These are phyloP conservation scores for Marasmius tenuissimus DNA, from an alignment of 1,284 basidiomycete genomes.

Conservation along the genomic window DNA sequence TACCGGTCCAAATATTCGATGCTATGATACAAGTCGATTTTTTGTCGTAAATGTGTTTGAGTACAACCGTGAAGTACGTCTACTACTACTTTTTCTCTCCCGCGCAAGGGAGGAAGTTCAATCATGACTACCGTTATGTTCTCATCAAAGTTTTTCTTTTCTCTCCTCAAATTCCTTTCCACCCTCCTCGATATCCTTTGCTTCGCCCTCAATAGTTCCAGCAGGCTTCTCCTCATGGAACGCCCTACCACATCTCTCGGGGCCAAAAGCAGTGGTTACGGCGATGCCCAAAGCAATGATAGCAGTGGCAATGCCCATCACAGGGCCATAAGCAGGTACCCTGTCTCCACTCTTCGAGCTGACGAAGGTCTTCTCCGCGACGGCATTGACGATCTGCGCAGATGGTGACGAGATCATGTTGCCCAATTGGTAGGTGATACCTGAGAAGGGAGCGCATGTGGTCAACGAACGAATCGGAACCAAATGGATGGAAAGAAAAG, in stretches of 20 bases:
- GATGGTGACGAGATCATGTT: conserved; percentile 25
- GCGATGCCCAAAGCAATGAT: conserved; percentile 5
- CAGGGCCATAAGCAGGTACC: conserved; percentile 3
- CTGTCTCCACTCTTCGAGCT: background rate
- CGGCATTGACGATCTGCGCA: conserved; percentile 7
- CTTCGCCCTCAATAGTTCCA: background rate
- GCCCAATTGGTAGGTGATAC: conserved; percentile 37
- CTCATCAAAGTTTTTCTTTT: no score
- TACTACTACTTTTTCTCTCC: no score
- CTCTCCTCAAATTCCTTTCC: background rate
- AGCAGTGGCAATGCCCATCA: conserved; percentile 5
- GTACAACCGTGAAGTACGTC: no score
- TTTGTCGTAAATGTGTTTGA: no score
- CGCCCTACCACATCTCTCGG: conserved; percentile 3
- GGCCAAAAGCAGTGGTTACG: conserved; percentile 3
- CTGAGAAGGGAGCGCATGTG: background rate
- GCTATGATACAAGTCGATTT: no score
- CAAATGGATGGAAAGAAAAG: background rate
- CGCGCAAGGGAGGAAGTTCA: no score
- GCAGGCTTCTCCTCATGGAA: background rate
- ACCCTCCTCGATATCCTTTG: conserved; percentile 1
- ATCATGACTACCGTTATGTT: no score
- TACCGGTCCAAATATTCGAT: no score
- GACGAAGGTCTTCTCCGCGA: background rate
- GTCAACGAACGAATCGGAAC: background rate